Evolutionary conservation across 805 yeast genomes (phyloP), one percentile per base, ranked within the genome.

Genomic region (Ogataea parapolymorpha): DNA sequence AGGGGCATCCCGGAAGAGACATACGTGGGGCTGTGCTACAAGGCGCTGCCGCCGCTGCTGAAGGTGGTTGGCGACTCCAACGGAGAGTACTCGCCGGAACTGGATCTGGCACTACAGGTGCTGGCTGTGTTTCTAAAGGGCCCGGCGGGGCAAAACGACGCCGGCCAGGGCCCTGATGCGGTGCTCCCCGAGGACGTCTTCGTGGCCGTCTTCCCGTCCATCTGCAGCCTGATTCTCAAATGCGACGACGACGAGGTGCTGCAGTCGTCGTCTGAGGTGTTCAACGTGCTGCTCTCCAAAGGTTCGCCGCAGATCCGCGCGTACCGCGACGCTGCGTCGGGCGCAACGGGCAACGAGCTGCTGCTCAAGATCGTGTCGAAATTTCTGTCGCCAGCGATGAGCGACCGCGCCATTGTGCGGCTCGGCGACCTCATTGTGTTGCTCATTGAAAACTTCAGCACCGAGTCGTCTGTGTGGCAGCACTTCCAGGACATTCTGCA

Each of bases 341-440:
- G 68, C 6, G 57, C 65, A 33, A 50, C 73, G 2, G 87, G 86
- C 0, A 62, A 76, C 39, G 71, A 79, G 13, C 65, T 72, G 2
- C 68, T 86, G n/a, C 64, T 93, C 13, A 69, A 72, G 24, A 76
- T 84, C 11, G 79, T 83, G 2, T 76, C 85, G 3, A 80, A 80
- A 53, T 75, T 88, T 38, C 70, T 91, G 24, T 77, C 85, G 1
- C 86, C 95, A 1, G 70, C 71, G 6, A 67, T 85, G 42, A 74
- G 84, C 12, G 97, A 89, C 51, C 75, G 83, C 32, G 96, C 95
- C 0, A 90, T 95, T 1, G 71, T 81, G 63, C 82, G 85, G 43
- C 76, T 86, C 32, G 97, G 91, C 10, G 80, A 53, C 66, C 51
- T 65, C 34, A 42, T 65, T 15, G 50, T 56, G 7, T 37, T 59